Evolutionary conservation across 139 green algal species (phyloP).

Genomic region (Chlorella sorokiniana): DNA sequence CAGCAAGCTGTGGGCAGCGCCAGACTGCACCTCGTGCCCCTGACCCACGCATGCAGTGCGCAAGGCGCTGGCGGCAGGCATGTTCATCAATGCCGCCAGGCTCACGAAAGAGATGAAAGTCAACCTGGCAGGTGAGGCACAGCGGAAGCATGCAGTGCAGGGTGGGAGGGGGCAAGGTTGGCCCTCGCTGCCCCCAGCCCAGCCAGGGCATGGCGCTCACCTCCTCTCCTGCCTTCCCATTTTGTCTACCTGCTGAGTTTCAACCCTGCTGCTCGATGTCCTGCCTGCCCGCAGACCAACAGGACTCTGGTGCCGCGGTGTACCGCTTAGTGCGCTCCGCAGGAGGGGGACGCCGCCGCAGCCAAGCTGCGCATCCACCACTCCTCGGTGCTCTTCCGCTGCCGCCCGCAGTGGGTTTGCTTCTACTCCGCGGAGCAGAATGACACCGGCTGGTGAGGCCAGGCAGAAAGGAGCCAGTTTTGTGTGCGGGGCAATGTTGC

Average conservation of each 20-base stretch:
- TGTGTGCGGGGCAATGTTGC: not conserved
- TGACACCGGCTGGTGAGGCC: conserved; percentile 56
- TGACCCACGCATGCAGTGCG: conserved; percentile 61
- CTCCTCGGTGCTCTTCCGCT: conserved; percentile 64
- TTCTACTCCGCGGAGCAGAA: conserved; percentile 69
- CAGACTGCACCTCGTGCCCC: too few relatives aligned
- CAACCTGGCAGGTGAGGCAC: conserved; percentile 54
- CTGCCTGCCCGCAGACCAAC: conserved; percentile 55
- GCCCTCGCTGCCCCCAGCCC: not conserved
- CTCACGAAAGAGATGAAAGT: conserved; percentile 90
- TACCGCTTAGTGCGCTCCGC: conserved; percentile 94
- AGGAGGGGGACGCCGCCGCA: conserved; percentile 35
- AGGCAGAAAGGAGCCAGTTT: not conserved
- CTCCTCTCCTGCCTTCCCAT: too few relatives aligned
- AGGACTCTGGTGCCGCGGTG: conserved; percentile 77
- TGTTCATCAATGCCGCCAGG: conserved; percentile 96
- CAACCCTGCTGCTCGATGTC: conserved; percentile 54
- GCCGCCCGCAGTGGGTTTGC: conserved; percentile 57
- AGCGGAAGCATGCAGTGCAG: not conserved
- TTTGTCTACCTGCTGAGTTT: not conserved
- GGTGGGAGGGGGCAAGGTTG: not conserved
- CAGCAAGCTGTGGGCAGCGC: too few relatives aligned
- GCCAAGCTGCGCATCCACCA: conserved; percentile 65
- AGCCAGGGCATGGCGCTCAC: not conserved
- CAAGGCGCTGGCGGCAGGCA: conserved; percentile 92